phyloP scores from a whole-genome alignment of 768 basidiomycete species.

The Lactarius trivialis region DNA sequence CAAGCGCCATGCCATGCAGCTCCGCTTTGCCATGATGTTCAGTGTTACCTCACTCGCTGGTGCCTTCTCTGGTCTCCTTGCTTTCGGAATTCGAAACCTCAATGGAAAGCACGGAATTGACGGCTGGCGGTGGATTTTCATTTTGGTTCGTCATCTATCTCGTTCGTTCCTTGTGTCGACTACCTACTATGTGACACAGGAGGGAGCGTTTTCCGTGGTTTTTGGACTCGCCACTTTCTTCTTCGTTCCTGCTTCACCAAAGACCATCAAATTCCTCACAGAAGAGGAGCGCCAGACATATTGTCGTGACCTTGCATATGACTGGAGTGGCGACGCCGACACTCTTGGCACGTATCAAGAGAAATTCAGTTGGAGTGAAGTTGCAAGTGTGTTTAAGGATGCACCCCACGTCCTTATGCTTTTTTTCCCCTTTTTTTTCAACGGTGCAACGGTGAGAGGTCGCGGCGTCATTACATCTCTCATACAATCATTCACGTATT shows the following conservation, averaged over 20 bases:
- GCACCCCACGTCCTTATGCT: constrained; percentile 49
- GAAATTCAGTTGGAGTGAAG: constrained; percentile 52
- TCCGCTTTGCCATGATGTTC: constrained; percentile 40
- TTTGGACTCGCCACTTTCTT: constrained; percentile 49
- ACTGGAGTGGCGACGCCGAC: constrained; percentile 31
- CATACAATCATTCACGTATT: neutral
- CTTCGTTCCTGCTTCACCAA: constrained; percentile 42
- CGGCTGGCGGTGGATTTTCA: constrained; percentile 67
- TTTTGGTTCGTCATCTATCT: constrained; percentile 34
- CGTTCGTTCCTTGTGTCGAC: neutral
- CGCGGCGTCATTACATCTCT: neutral
- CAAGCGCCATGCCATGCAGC: constrained; percentile 26
- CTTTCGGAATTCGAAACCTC: constrained; percentile 53
- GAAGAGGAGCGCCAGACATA: constrained; percentile 37
- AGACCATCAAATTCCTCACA: constrained; percentile 44
- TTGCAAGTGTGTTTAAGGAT: constrained; percentile 40
- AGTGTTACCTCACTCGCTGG: constrained; percentile 43
- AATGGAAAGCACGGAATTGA: constrained; percentile 44
- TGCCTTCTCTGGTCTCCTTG: constrained; percentile 59
- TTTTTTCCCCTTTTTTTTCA: constrained; percentile 45
- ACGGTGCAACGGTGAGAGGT: constrained; percentile 42
- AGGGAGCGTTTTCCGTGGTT: constrained; percentile 57
- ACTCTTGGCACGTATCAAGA: constrained; percentile 38
- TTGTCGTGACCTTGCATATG: constrained; percentile 34
- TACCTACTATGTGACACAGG: constrained; percentile 26